Conservation (phyloP, 371 early-diverging fungal genomes). For the Syncephalastrum sp. region DNA sequence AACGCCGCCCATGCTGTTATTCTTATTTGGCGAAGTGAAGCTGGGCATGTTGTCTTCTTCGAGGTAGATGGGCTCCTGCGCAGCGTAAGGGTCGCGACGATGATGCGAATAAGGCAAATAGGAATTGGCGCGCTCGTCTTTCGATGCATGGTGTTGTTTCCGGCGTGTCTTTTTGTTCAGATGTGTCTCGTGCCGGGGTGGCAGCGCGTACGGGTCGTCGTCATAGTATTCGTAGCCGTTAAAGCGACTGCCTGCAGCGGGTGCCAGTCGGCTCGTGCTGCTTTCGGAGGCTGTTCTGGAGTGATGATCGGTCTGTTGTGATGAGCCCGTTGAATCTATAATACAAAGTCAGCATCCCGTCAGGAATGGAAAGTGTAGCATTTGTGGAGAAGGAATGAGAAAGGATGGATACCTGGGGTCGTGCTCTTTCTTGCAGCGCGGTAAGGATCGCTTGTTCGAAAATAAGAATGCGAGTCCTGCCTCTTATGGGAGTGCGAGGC, state of each 20-base stretch:
- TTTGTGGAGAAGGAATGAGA: conserved; percentile 2
- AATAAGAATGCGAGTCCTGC: conserved; percentile 10
- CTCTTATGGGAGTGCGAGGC: no score
- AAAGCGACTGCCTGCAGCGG: conserved; percentile 6
- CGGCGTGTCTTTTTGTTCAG: conserved; percentile 15
- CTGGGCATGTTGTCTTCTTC: conserved; percentile 39
- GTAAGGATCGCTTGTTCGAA: conserved; percentile 30
- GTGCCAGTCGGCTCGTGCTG: conserved; percentile 32
- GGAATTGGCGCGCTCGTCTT: conserved; percentile 35
- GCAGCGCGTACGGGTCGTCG: conserved; percentile 42
- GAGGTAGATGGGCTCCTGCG: conserved; percentile 33
- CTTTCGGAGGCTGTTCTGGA: conserved; percentile 44
- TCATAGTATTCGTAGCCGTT: conserved; percentile 16
- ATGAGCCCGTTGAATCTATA: conserved; percentile 15
- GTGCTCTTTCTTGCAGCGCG: conserved; percentile 29
- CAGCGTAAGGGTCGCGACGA: conserved; percentile 21
- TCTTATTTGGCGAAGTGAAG: conserved; percentile 25
- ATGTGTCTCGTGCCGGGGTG: conserved; percentile 14
- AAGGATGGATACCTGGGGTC: conserved; percentile 25
- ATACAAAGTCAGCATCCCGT: background rate
- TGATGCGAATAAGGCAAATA: conserved; percentile 49
- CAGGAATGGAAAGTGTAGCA: no score
- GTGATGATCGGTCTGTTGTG: conserved; percentile 21
- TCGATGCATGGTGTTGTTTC: conserved; percentile 6
- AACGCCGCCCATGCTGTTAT: conserved; percentile 15